A percentile compares a stretch with the other conserved stretches of the same genome.
Evolutionary conservation across 257 asterid genomes (phyloP).

Genomic region (Catharanthus roseus): DNA sequence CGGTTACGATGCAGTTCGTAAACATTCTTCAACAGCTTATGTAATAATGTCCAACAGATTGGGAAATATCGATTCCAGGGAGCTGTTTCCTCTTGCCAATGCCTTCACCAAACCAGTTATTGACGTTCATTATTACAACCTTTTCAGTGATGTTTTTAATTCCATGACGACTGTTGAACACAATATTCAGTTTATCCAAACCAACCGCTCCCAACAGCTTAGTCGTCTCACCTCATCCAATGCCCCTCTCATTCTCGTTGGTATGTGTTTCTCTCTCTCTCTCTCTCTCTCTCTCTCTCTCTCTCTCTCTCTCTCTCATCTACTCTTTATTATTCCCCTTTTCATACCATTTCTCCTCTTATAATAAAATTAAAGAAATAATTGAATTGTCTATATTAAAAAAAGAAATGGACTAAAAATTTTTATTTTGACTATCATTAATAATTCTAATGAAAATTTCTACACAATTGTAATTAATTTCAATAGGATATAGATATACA

Average conservation of each 20-base stretch:
- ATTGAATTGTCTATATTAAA: too few relatives aligned
- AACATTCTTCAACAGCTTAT: constrained; percentile 40
- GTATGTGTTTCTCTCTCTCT: constrained; percentile 24
- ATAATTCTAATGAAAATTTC: too few relatives aligned
- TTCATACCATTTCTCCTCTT: too few relatives aligned
- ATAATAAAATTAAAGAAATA: too few relatives aligned
- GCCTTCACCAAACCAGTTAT: constrained; percentile 40
- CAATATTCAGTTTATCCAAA: constrained; percentile 42
- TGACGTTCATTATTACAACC: constrained; percentile 65
- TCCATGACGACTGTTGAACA: constrained; percentile 37
- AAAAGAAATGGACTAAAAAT: too few relatives aligned
- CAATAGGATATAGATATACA: too few relatives aligned
- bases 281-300: too few relatives aligned
- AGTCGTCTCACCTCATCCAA: constrained; percentile 32
- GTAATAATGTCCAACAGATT: constrained; percentile 56
- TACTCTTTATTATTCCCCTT: too few relatives aligned
- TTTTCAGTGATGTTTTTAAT: constrained; percentile 26
- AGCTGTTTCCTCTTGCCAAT: constrained; percentile 43
- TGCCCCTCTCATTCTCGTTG: constrained; percentile 64
- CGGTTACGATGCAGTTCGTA: constrained; percentile 49
- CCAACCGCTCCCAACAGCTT: constrained; percentile 33
- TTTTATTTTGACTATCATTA: too few relatives aligned
- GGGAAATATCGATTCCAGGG: constrained; percentile 35
- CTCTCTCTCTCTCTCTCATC: too few relatives aligned
- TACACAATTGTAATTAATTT: too few relatives aligned